Evolutionary conservation across 768 basidiomycete genomes (phyloP).

Genomic region (Leucosporidium creatinivorum): DNA sequence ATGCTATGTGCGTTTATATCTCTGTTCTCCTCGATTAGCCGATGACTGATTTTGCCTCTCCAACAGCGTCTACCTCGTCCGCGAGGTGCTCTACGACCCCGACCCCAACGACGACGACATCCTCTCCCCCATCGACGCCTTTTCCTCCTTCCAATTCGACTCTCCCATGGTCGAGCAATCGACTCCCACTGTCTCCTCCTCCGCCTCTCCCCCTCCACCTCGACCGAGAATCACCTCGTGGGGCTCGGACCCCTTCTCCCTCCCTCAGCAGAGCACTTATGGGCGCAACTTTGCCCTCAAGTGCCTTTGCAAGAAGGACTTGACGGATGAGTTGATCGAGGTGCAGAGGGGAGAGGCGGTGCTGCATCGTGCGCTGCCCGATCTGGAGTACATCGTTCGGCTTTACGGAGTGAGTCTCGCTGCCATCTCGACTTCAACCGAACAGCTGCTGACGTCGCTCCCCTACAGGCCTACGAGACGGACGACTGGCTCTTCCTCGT

Average conservation of each 20-base stretch:
- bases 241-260: conserved; percentile 41
- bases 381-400: conserved; percentile 90
- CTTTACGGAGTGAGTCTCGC: conserved; percentile 56
- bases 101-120: conserved; percentile 24
- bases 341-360: conserved; percentile 92
- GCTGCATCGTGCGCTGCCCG: conserved; percentile 84
- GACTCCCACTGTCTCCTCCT: not conserved
- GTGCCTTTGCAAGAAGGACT: conserved; percentile 87
- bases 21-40: not conserved
- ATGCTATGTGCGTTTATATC: conserved; percentile 25
- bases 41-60: conserved; percentile 4
- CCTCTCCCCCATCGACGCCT: conserved; percentile 33
- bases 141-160: conserved; percentile 22
- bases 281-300: conserved; percentile 83
- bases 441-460: not conserved
- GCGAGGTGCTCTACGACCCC: conserved; percentile 37
- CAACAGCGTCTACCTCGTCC: conserved; percentile 37
- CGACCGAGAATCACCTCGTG: conserved; percentile 24
- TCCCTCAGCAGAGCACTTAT: conserved; percentile 47
- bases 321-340: conserved; percentile 74
- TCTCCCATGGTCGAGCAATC: not conserved
- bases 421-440: not conserved
- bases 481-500: conserved; percentile 82
- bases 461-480: conserved; percentile 68
- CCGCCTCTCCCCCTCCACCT: not conserved